A percentile compares a stretch with the other conserved stretches of the same genome.
Conservation (phyloP, 805 yeast genomes). For the Nakazawaea ishiwadae region DNA sequence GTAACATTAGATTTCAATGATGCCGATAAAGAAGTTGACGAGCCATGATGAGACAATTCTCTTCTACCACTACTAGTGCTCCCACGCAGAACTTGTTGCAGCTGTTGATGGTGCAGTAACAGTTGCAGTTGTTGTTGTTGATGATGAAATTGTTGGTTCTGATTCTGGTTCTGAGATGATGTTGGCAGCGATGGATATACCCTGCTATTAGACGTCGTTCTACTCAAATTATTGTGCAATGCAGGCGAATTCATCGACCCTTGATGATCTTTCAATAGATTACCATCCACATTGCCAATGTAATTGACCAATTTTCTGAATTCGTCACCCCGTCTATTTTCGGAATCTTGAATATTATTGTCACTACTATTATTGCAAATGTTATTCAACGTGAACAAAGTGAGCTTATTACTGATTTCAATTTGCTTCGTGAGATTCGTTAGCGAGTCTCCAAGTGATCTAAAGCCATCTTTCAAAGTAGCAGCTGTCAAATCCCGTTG, state of each 20-base stretch:
- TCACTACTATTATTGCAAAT: not conserved
- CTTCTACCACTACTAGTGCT: conserved; percentile 1
- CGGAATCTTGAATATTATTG: not conserved
- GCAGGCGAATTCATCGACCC: too few species aligned
- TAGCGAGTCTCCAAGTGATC: conserved; percentile 3
- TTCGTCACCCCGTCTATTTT: conserved; percentile 10
- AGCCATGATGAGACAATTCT: conserved; percentile 18
- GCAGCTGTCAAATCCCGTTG: not conserved
- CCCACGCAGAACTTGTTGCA: conserved; percentile 12
- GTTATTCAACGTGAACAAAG: conserved; percentile 6
- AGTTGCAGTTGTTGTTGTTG: conserved; percentile 21
- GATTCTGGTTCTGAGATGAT: conserved; percentile 25
- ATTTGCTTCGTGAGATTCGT: conserved; percentile 5
- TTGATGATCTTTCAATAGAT: conserved; percentile 2
- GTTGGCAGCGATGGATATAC: conserved; percentile 6
- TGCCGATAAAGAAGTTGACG: conserved; percentile 21
- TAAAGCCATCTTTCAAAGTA: conserved; percentile 10
- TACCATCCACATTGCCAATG: conserved; percentile 6
- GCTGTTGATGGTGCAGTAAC: conserved; percentile 16
- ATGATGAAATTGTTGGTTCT: conserved; percentile 29
- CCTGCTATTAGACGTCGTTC: not conserved
- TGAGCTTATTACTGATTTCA: conserved; percentile 10
- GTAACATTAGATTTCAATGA: conserved; percentile 16
- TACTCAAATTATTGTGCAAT: too few species aligned
- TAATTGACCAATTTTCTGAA: conserved; percentile 7